Evolutionary conservation across 2,329 filamentous ascomycete genomes (phyloP).

Genomic region (Diatrype stigma): DNA sequence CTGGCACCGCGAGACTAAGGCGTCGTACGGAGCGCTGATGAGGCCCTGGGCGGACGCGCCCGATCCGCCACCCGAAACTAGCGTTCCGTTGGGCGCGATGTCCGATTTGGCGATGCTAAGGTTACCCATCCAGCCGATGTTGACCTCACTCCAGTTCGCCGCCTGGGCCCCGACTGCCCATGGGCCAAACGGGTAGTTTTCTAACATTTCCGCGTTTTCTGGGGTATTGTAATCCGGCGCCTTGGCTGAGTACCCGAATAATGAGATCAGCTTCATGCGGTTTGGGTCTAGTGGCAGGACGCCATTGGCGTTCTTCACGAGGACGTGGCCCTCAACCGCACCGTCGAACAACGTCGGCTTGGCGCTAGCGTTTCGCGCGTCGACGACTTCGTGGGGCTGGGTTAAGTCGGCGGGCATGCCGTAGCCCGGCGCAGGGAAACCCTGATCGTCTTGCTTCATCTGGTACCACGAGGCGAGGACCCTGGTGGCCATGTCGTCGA

Average conservation of each 20-base stretch:
- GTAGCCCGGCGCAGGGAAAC: constrained; percentile 23
- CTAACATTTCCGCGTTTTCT: constrained; percentile 44
- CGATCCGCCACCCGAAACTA: constrained; percentile 35
- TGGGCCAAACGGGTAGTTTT: constrained; percentile 16
- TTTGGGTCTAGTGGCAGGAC: constrained; percentile 37
- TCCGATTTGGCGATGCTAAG: constrained; percentile 10
- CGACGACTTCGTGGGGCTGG: constrained; percentile 32
- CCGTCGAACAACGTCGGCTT: constrained; percentile 28
- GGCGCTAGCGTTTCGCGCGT: constrained; percentile 33
- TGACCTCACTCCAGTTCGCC: constrained; percentile 9
- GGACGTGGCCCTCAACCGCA: constrained; percentile 30
- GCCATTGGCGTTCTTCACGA: constrained; percentile 43
- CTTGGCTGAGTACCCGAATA: constrained; percentile 41
- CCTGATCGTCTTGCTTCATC: constrained; percentile 29
- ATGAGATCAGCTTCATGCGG: constrained; percentile 43
- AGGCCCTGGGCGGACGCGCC: constrained; percentile 32
- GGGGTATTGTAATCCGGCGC: constrained; percentile 25
- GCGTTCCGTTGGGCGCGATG: constrained; percentile 34
- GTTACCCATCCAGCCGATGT: constrained; percentile 18
- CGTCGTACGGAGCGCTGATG: constrained; percentile 35
- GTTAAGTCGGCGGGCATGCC: constrained; percentile 32
- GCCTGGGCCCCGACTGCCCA: constrained; percentile 10
- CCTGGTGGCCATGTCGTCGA: constrained; percentile 47
- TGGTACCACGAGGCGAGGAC: constrained; percentile 37
- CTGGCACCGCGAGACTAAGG: constrained; percentile 32